Base-by-base conservation (phyloP, 495 filamentous ascomycete species). In the Penicillium canescens region DNA sequence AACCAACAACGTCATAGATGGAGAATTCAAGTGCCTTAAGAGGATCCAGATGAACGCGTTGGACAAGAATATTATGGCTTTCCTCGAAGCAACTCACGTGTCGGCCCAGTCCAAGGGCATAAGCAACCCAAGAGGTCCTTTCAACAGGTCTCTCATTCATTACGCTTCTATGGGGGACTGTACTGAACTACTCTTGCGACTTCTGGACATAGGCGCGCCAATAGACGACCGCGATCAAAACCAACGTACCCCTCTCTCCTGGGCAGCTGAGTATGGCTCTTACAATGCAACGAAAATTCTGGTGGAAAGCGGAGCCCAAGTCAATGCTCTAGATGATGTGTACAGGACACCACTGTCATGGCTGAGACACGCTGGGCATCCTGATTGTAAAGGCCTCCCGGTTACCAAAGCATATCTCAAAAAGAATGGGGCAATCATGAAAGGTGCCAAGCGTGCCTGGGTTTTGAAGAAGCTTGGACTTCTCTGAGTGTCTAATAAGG, bases 121-220 rank as follows among this genome's bases (percentile, higher is more conserved):
- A 34, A 0, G 11, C 14, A 31, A 12, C 26, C 28, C 35, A 14
- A 10, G 28, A 21, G 44, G 44, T 4, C 44, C 44, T 46, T 16
- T 33, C 13, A 31, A 46, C 3, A 38, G 35, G 39, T 54, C 51
- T 20, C 43, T 54, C 20, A 45, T 54, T 41, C 42, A 54, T 34
- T 54, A 46, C 23, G 51, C 42, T 23, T 43, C 51, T 3, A 47
- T 54, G 51, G 51, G 51, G 12, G 42, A 54, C 39, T 54, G 51
- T 35, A 13, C 35, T n/a, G 35, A 54, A 34, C 51, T 54, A 16
- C 33, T 54, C n/a, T 35, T 28, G 20, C 40, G 23, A 31, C 51
- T 54, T 20, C 36, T 47, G 20, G n/a, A 21, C 10, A 35, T 21
- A 14, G 37, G 39, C n/a, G 12, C 43, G 20, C 14, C 26, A 18